Evolutionary conservation across 2,329 filamentous ascomycete genomes (phyloP).

Genomic region (Ophiostoma sp.): DNA sequence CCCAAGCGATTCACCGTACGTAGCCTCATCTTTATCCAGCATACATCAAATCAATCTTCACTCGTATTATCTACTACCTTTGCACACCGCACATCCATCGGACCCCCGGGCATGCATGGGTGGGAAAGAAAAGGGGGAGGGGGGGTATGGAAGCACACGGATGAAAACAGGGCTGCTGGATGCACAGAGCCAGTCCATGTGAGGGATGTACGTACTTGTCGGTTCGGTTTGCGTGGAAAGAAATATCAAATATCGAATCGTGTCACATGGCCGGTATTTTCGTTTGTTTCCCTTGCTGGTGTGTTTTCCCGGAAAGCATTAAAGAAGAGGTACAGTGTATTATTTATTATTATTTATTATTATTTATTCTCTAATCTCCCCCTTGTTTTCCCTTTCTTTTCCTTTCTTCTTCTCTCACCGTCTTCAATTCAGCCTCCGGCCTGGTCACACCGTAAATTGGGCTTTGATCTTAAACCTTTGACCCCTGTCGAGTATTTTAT

Average conservation of each 20-base stretch:
- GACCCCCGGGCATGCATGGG: not conserved
- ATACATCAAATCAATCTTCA: not conserved
- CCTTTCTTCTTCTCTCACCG: too few species aligned
- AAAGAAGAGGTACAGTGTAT: too few species aligned
- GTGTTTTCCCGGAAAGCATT: not conserved
- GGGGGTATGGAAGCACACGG: not conserved
- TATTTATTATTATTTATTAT: too few species aligned
- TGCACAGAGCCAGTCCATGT: not conserved
- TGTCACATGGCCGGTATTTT: not conserved
- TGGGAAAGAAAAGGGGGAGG: too few species aligned
- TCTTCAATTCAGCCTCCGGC: too few species aligned
- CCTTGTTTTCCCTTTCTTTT: too few species aligned
- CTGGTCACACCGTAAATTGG: not conserved
- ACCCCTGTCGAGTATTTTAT: not conserved
- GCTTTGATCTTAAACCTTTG: not conserved
- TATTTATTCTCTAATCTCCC: too few species aligned
- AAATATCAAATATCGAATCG: not conserved
- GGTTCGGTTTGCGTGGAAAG: too few species aligned
- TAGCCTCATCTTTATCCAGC: too few species aligned
- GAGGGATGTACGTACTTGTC: too few species aligned
- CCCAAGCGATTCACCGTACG: too few species aligned
- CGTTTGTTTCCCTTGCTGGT: too few species aligned
- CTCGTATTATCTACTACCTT: not conserved
- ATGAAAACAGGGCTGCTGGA: constrained; percentile 5
- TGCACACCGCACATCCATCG: not conserved